phyloP scores from a whole-genome alignment of 257 asterid genomes.

The Jacaranda mimosifolia region DNA sequence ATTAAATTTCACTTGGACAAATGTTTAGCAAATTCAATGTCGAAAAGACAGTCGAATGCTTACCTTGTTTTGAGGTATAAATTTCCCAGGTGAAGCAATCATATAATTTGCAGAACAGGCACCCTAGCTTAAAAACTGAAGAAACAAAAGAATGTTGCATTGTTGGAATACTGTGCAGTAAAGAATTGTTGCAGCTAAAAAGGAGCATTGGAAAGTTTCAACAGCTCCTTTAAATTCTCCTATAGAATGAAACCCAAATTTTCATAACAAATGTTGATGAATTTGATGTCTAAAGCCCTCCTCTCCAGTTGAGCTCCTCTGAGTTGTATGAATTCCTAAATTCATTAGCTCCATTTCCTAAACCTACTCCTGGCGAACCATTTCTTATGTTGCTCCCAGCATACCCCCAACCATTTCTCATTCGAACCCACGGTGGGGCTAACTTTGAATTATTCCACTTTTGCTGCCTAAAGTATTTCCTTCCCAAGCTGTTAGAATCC shows the following conservation, averaged over 20 bases:
- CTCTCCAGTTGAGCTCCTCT: conserved; percentile 48
- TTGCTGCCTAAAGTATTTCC: conserved; percentile 76
- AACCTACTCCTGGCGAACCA: conserved; percentile 34
- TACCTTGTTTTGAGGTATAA: conserved; percentile 10
- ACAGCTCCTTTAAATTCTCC: conserved; percentile 50
- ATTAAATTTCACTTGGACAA: not conserved
- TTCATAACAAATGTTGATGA: conserved; percentile 45
- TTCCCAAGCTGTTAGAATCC: conserved; percentile 54
- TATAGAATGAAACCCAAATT: conserved; percentile 43
- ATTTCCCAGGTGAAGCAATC: not conserved
- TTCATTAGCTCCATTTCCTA: conserved; percentile 38
- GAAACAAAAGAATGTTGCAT: conserved; percentile 43
- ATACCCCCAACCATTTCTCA: conserved; percentile 62
- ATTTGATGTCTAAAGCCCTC: conserved; percentile 43
- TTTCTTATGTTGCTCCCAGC: conserved; percentile 33
- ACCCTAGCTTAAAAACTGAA: conserved; percentile 18
- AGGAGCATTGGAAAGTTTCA: conserved; percentile 50
- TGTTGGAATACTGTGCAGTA: conserved; percentile 40
- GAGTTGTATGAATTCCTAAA: conserved; percentile 44
- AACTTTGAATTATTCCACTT: conserved; percentile 55
- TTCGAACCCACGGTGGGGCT: conserved; percentile 70
- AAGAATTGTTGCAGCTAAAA: conserved; percentile 54
- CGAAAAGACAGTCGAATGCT: not conserved
- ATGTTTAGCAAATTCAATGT: not conserved
- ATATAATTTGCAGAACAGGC: conserved; percentile 9